phyloP scores from a whole-genome alignment of 192 early-diverging fungal genomes.

The Phycomyces blakesleeanus region DNA sequence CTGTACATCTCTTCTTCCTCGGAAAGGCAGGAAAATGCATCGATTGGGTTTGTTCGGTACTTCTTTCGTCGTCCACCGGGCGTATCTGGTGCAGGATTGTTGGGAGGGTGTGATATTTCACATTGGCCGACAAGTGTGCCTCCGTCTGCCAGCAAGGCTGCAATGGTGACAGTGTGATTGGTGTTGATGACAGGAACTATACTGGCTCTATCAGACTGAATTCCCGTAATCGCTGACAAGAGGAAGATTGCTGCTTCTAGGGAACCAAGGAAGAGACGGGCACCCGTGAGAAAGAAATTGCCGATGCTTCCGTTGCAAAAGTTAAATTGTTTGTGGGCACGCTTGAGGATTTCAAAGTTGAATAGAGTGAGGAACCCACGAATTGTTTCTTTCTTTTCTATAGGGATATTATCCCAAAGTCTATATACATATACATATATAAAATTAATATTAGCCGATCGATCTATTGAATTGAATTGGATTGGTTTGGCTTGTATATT shows the following conservation, averaged over 20 bases:
- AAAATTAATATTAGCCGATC: background rate
- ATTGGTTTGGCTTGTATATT: too few relatives aligned
- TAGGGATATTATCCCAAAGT: constrained; percentile 47
- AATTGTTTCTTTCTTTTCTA: constrained; percentile 62
- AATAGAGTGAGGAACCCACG: constrained; percentile 70
- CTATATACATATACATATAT: constrained; percentile 19
- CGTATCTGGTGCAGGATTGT: background rate
- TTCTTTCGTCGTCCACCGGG: background rate
- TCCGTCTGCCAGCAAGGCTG: constrained; percentile 60
- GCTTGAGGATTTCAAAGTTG: constrained; percentile 59
- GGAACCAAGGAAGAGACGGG: constrained; percentile 66
- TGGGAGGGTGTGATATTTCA: constrained; percentile 68
- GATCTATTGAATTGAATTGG: background rate
- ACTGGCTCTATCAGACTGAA: constrained; percentile 55
- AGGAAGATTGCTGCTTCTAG: constrained; percentile 70
- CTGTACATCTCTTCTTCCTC: background rate
- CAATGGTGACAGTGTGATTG: constrained; percentile 58
- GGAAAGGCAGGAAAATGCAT: constrained; percentile 28
- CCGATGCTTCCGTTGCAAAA: constrained; percentile 73
- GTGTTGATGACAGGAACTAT: constrained; percentile 71
- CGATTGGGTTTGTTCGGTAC: constrained; percentile 31
- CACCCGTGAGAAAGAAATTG: constrained; percentile 77
- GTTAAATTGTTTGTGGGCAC: constrained; percentile 60
- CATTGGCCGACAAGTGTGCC: constrained; percentile 64
- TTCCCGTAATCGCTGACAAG: constrained; percentile 66